Conservation (phyloP, 495 filamentous ascomycete species). For the Annulohypoxylon bovei region DNA sequence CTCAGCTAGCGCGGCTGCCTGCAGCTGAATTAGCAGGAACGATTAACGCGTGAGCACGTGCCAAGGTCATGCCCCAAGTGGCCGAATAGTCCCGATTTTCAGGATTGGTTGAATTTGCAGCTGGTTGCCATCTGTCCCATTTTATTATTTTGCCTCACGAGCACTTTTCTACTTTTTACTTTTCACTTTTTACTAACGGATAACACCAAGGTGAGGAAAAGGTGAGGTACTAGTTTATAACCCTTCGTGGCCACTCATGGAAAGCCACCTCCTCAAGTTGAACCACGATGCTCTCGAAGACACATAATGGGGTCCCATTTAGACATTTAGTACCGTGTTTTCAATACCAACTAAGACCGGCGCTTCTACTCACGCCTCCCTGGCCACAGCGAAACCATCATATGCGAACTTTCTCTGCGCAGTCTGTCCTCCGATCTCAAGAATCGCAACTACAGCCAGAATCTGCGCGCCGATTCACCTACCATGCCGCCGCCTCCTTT, state of each 20-base stretch:
- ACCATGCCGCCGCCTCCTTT: conserved; percentile 74
- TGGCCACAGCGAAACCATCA: conserved; percentile 4
- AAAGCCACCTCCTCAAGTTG: conserved; percentile 30
- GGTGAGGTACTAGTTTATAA: conserved; percentile 26
- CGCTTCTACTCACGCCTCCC: conserved; percentile 5
- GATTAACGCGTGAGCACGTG: conserved; percentile 23
- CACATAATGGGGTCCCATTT: conserved; percentile 35
- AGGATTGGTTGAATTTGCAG: conserved; percentile 1
- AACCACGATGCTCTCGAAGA: conserved; percentile 42
- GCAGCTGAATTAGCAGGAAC: neutral
- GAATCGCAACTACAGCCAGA: conserved; percentile 25
- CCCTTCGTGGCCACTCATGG: conserved; percentile 37
- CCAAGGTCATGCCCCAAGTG: neutral
- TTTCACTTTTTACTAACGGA: neutral
- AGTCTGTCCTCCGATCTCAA: conserved; percentile 28
- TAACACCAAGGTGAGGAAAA: conserved; percentile 6
- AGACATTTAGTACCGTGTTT: conserved; percentile 22
- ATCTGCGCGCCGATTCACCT: conserved; percentile 59
- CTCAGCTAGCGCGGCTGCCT: conserved; percentile 4
- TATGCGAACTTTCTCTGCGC: conserved; percentile 34
- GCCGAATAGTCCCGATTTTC: neutral
- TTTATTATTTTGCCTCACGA: neutral
- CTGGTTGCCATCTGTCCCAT: conserved; percentile 17
- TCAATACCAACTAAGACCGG: conserved; percentile 10
- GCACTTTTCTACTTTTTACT: neutral